A percentile compares a stretch with the other conserved stretches of the same genome.
Conservation (phyloP, 2,329 filamentous ascomycete genomes). For the Fusarium palustre region DNA sequence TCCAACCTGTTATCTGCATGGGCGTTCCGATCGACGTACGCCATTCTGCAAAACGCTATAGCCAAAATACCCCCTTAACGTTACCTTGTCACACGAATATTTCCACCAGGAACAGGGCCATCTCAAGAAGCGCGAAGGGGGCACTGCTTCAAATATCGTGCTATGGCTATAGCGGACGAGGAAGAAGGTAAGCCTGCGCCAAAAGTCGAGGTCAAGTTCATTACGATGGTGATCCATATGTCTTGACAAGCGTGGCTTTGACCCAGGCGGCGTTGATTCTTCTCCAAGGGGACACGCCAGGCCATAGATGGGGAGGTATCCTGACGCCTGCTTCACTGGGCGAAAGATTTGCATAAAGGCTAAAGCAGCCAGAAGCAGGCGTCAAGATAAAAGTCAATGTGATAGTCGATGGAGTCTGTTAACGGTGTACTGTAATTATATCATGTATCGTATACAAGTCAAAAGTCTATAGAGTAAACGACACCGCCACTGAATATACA, state of each 20-base stretch:
- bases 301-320: conserved; percentile 32
- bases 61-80: conserved; percentile 22
- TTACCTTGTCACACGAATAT: conserved; percentile 19
- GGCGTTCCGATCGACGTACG: conserved; percentile 5
- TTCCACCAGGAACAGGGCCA: conserved; percentile 35
- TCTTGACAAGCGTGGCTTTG: conserved; percentile 36
- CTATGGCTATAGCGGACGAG: conserved; percentile 24
- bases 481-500: conserved; percentile 3
- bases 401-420: not conserved
- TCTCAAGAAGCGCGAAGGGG: conserved; percentile 20
- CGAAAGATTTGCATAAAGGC: conserved; percentile 22
- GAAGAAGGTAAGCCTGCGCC: not conserved
- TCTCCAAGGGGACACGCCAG: conserved; percentile 21
- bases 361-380: conserved; percentile 13
- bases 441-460: conserved; percentile 17
- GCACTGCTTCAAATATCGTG: conserved; percentile 32
- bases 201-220: conserved; percentile 27
- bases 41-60: conserved; percentile 21
- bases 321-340: conserved; percentile 38
- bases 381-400: conserved; percentile 27
- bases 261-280: conserved; percentile 37
- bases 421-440: conserved; percentile 4
- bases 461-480: conserved; percentile 18
- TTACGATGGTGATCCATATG: conserved; percentile 36
- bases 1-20: conserved; percentile 4